Evolutionary conservation across 1,284 basidiomycete species (phyloP).

Genomic region (Xanthoconium separans): DNA sequence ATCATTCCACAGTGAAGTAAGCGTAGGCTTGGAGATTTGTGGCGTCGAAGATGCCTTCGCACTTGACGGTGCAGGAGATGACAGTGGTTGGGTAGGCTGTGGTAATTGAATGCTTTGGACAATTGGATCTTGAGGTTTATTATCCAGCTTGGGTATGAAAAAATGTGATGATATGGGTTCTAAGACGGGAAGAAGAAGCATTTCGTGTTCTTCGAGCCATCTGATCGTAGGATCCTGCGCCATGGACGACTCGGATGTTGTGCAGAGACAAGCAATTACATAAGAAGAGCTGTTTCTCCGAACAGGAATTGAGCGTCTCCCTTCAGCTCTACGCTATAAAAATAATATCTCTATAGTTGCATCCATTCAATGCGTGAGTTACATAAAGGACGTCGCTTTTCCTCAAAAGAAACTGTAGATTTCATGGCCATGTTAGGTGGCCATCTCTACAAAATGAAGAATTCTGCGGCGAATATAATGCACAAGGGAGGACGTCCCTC

Average conservation of each 20-base stretch:
- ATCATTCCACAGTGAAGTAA: slow-evolving; percentile 27
- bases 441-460: slow-evolving; percentile 28
- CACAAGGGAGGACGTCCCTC: slow-evolving; percentile 21
- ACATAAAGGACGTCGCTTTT: not conserved
- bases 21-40: not conserved
- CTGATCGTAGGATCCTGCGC: not conserved
- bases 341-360: no score
- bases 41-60: not conserved
- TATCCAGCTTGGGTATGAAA: slow-evolving; percentile 55
- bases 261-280: no score
- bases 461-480: slow-evolving; percentile 31
- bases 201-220: slow-evolving; percentile 21
- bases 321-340: no score
- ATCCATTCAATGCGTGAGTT: no score
- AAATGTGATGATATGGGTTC: slow-evolving; percentile 46
- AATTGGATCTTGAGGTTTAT: slow-evolving; percentile 77
- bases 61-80: not conserved
- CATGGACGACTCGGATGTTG: slow-evolving; percentile 11
- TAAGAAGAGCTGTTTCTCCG: no score
- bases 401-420: not conserved
- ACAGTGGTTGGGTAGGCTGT: not conserved
- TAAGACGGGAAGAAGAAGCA: slow-evolving; percentile 27
- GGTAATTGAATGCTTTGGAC: slow-evolving; percentile 48
- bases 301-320: no score
- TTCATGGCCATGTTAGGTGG: slow-evolving; percentile 8